Evolutionary conservation across 2,329 filamentous ascomycete genomes (phyloP), one percentile per base, ranked within the genome.

Genomic region (Hypoxylon rubiginosum): DNA sequence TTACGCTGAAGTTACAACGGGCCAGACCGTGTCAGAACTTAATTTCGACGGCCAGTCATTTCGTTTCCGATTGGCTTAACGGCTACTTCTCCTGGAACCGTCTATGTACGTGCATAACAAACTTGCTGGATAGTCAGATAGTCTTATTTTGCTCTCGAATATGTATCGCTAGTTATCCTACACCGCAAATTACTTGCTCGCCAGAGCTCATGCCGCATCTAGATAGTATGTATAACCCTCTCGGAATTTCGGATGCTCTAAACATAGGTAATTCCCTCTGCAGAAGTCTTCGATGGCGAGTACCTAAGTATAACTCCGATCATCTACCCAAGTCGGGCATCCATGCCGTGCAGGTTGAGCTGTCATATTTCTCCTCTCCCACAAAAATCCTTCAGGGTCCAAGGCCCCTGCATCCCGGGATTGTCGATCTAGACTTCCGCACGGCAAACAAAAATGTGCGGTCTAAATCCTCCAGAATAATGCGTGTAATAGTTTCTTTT

Each of bases 271-370:
- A 11, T 34, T 15, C 26, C 21, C 13, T 51, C 55, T 28, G 26
- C 48, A 3, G 46, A 9, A 30, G 10, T 17, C 26, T 41, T 54
- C 50, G 30, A 19, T 26, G n/a, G n/a, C n/a, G n/a, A n/a, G n/a
- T n/a, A n/a, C 53, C 30, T 51, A 28, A n/a, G n/a, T n/a, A 17
- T 17, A 46, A 36, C 50, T 54, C 49, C 55, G 49, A 41, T 58
- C 52, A 53, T 36, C 58, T 56, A 32, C 61, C 62, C 21, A 28
- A 46, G 62, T 68, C 57, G 56, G 67, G 67, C 64, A 70, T 41
- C 54, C 41, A 68, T 66, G 67, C 67, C 65, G 56, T 62, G 65
- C 65, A 64, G 58, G 48, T 55, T 58, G 48, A 60, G 43, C 41
- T 62, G 58, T 61, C 48, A 53, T 41, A 48, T 55, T 39, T 54